Conservation (phyloP, 1,139 yeast genomes). For the Diutina sp. region DNA sequence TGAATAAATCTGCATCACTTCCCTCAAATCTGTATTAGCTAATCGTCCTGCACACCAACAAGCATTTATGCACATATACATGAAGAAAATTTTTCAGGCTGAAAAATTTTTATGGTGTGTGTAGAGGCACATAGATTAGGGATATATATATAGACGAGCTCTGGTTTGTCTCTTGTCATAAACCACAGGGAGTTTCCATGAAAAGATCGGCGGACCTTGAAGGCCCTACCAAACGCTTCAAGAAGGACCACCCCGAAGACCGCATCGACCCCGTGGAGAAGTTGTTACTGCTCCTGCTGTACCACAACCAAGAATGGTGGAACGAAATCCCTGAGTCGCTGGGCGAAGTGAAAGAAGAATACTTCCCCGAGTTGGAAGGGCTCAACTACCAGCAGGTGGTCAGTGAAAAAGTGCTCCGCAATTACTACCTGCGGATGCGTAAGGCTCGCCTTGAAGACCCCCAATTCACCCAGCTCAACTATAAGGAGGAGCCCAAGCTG, state of each 20-base stretch:
- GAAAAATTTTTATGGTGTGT: background rate
- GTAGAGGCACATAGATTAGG: background rate
- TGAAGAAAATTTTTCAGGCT: background rate
- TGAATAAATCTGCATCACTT: background rate
- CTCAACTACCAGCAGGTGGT: background rate
- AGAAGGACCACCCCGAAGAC: background rate
- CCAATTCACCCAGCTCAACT: background rate
- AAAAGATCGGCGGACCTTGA: background rate
- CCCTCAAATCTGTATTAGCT: background rate
- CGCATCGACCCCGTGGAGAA: constrained; percentile 1
- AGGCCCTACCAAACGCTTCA: background rate
- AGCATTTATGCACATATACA: background rate
- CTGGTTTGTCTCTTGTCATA: background rate
- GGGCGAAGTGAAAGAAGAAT: background rate
- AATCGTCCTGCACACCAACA: background rate
- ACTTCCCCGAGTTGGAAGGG: background rate
- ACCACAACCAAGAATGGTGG: background rate
- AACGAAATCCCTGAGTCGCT: background rate
- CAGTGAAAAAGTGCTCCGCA: background rate
- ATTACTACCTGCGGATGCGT: background rate
- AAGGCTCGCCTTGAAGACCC: constrained; percentile 2
- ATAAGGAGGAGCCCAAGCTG: background rate
- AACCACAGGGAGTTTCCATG: background rate
- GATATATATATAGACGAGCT: constrained; percentile 1
- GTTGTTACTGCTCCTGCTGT: constrained; percentile 1